Conservation (phyloP, 2,329 filamentous ascomycete genomes). For the Rutstroemia sp. region DNA sequence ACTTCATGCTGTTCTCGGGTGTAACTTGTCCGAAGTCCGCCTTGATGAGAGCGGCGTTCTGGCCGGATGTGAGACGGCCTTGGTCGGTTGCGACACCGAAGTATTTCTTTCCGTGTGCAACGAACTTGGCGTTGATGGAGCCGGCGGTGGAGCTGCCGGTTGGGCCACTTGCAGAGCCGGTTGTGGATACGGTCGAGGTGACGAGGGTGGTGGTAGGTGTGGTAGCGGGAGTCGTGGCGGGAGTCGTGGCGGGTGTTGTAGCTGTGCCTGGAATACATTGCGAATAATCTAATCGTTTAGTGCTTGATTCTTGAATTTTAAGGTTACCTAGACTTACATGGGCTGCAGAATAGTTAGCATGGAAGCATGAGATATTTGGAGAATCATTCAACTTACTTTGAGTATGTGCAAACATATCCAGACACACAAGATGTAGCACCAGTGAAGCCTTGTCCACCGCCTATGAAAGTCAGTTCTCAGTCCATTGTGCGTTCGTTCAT, state of each 20-base stretch:
- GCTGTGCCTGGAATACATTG: slow-evolving; percentile 19
- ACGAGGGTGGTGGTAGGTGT: slow-evolving; percentile 4
- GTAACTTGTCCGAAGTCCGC: slow-evolving; percentile 58
- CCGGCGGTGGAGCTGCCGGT: slow-evolving; percentile 20
- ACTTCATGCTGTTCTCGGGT: slow-evolving; percentile 65
- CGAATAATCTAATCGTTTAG: slow-evolving; percentile 15
- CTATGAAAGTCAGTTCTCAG: slow-evolving; percentile 12
- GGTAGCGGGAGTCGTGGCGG: neutral
- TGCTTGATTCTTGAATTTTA: neutral
- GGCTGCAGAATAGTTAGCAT: neutral
- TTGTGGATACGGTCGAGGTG: neutral
- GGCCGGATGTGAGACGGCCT: slow-evolving; percentile 39
- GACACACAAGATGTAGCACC: slow-evolving; percentile 27
- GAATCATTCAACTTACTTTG: slow-evolving; percentile 9
- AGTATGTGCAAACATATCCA: slow-evolving; percentile 23
- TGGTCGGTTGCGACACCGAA: slow-evolving; percentile 52
- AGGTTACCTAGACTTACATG: neutral
- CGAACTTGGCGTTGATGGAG: slow-evolving; percentile 49
- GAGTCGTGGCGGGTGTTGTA: neutral
- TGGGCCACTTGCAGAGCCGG: neutral
- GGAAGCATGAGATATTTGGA: too few species aligned
- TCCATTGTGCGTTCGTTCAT: too few species aligned
- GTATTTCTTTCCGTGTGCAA: slow-evolving; percentile 58
- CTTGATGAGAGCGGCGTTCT: slow-evolving; percentile 48
- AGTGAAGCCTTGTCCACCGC: slow-evolving; percentile 26